A percentile compares a stretch with the other conserved stretches of the same genome.
These are phyloP conservation scores for Metarhizium anisopliae DNA, from an alignment of 2,329 filamentous ascomycete species.

Conservation along the genomic window DNA sequence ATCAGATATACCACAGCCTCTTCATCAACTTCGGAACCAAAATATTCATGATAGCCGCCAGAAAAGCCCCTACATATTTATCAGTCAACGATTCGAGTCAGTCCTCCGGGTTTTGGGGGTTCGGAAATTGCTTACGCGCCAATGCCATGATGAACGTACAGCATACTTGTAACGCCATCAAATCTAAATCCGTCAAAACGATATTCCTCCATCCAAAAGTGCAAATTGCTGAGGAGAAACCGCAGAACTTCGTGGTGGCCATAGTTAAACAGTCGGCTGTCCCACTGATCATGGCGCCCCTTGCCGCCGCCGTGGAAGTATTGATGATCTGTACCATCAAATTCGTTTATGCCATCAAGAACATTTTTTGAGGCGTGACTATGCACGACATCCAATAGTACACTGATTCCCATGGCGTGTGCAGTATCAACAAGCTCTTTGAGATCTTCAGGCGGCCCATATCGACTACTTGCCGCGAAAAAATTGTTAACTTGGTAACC, in stretches of 20 bases:
- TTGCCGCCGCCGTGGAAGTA: conserved; percentile 88
- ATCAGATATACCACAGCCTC: conserved; percentile 93
- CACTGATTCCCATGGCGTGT: conserved; percentile 80
- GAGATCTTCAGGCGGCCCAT: conserved; percentile 85
- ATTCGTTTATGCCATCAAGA: conserved; percentile 87
- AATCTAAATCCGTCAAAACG: conserved; percentile 95
- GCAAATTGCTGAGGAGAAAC: conserved; percentile 90
- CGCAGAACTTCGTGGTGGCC: conserved; percentile 87
- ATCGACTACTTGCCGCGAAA: conserved; percentile 93
- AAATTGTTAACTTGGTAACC: conserved; percentile 99
- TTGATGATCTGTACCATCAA: conserved; percentile 87
- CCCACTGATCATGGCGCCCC: conserved; percentile 88
- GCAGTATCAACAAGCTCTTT: conserved; percentile 96
- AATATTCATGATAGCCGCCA: conserved; percentile 97
- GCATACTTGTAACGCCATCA: conserved; percentile 97
- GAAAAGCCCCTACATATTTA: conserved; percentile 66
- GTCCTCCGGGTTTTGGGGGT: not conserved
- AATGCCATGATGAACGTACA: conserved; percentile 92
- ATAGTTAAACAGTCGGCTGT: conserved; percentile 96
- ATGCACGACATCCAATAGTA: conserved; percentile 92
- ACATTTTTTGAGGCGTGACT: conserved; percentile 98
- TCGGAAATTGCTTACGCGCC: conserved; percentile 61
- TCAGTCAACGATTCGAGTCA: conserved; percentile 5
- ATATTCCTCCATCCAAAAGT: conserved; percentile 99
- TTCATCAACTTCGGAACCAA: conserved; percentile 79